Evolutionary conservation across 169 alveolate genomes (phyloP).

Genomic region (Cryptosporidium parvum): DNA sequence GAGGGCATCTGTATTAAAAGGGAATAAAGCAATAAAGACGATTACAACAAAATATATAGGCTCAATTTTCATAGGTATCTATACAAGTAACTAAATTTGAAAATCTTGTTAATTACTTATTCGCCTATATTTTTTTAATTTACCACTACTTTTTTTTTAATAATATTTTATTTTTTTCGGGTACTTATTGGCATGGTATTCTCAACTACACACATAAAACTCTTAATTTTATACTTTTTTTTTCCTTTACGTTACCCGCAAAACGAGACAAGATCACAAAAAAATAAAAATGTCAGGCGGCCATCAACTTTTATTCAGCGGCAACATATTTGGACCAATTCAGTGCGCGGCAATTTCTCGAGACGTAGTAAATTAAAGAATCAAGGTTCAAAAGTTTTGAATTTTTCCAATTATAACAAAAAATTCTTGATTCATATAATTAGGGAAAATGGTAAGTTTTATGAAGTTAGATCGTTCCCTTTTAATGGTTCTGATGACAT

Average conservation of each 20-base stretch:
- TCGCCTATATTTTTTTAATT: neutral
- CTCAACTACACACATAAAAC: neutral
- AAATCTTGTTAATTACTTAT: neutral
- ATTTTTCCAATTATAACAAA: slow-evolving; percentile 18
- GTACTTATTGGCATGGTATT: slow-evolving; percentile 9
- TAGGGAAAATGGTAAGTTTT: slow-evolving; percentile 61
- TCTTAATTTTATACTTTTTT: neutral
- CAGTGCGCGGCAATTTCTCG: slow-evolving; percentile 18
- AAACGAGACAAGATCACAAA: slow-evolving; percentile 40
- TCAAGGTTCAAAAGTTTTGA: slow-evolving; percentile 6
- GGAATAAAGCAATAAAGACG: neutral
- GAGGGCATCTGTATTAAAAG: slow-evolving; percentile 30
- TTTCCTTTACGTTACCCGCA: slow-evolving; percentile 17
- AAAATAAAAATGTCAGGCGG: slow-evolving; percentile 9
- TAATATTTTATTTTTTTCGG: neutral
- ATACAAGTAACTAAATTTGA: neutral
- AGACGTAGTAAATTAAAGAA: slow-evolving; percentile 66
- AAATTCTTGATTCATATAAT: slow-evolving; percentile 9
- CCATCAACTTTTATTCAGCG: neutral
- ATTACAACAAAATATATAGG: neutral
- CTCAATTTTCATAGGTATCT: neutral
- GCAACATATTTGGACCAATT: neutral
- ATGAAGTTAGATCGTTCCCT: neutral
- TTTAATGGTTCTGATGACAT: neutral
- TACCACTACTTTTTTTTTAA: neutral